Conservation (phyloP, 129 eudicot genomes). For the Lactuca sativa region DNA sequence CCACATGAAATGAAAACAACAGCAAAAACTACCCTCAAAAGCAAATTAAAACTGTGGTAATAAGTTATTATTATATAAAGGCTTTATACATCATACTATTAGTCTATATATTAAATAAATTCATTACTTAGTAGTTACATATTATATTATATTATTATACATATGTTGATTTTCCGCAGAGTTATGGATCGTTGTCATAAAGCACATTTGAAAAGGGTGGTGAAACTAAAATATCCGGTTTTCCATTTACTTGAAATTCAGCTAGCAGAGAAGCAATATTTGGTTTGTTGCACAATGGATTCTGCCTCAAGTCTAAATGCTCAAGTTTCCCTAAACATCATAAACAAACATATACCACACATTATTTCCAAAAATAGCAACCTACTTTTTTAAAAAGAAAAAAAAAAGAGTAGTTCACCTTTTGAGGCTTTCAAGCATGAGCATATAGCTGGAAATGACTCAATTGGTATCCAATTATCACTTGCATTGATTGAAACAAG, state of each 20-base stretch:
- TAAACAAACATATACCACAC: background rate
- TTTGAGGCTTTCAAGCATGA: constrained; percentile 46
- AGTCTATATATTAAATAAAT: no score
- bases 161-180: background rate
- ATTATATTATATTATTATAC: no score
- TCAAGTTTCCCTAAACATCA: constrained; percentile 51
- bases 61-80: no score
- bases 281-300: constrained; percentile 32
- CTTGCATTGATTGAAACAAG: constrained; percentile 59
- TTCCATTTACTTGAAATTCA: constrained; percentile 50
- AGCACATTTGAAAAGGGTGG: constrained; percentile 24
- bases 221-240: constrained; percentile 37
- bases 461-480: constrained; percentile 65
- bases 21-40: no score
- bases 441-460: constrained; percentile 48
- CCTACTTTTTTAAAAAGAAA: background rate
- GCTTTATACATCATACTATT: no score
- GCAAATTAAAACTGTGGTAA: no score
- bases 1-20: no score
- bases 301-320: constrained; percentile 64
- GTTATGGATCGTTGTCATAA: constrained; percentile 70
- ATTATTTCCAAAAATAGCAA: background rate
- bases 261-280: constrained; percentile 37
- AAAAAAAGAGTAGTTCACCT: constrained; percentile 36
- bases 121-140: background rate